Base-by-base conservation (phyloP, 140 eudicot genomes). In the Oenanthe javanica region DNA sequence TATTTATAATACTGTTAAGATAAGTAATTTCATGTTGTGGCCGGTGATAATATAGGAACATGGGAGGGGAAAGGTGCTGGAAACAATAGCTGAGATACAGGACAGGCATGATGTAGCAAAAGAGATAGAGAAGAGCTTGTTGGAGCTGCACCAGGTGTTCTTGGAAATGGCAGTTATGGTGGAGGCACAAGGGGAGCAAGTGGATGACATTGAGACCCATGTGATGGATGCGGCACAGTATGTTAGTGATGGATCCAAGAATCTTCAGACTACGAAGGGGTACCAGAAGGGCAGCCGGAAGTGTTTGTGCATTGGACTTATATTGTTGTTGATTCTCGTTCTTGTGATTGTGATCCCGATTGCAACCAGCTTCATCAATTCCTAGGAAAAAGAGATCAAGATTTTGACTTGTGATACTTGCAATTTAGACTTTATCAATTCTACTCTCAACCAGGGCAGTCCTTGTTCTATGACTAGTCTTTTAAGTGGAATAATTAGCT, bases 71-170 rank as follows among this genome's bases (percentile, higher is more conserved):
- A 59, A 59, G 6, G 67, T 59, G 67, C 67, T 59, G 31, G 67
- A 59, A 25, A 59, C 27, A 59, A 9, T 59, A 19, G 57, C 57
- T 51, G 98, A 94, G 88, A 94, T 94, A 74, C 98, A 94, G 66
- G 98, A 90, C 82, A 88, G 98, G 23, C 88, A 94, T 63, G 98
- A 94, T 36, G 96, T 94, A 0, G 98, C 97, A 45, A 94, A 91
- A 89, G 97, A 92, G 86, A 94, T 94, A 9, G 98, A 94, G 79
- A 88, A 69, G 80, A 90, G 96, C 77, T 81, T 94, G 11, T 59
- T 92, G 63, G 97, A 94, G 94, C 98, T 94, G 46, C 98, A 94
- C 87, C 98, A 92, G 79, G 90, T 92, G 85, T 94, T 94, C 85
- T 84, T 94, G 54, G 98, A 94, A 83, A 94, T 93, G 97, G 97